These are phyloP conservation scores for Tolypocladium pustulatum DNA, from an alignment of 2,329 filamentous ascomycete genomes.

Conservation along the genomic window DNA sequence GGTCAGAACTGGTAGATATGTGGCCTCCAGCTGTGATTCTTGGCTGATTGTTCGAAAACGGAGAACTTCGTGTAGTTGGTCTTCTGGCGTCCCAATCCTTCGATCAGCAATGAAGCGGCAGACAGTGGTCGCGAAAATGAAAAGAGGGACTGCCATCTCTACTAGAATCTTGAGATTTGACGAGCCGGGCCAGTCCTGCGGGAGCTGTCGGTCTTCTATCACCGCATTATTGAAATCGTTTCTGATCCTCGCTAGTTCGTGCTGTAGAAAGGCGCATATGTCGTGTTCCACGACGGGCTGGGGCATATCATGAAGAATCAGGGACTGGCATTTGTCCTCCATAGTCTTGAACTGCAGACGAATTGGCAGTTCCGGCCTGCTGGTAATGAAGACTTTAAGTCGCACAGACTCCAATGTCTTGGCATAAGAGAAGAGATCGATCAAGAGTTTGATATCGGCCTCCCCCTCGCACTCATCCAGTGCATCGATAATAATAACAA, in stretches of 20 bases:
- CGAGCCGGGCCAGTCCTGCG: slow-evolving; percentile 16
- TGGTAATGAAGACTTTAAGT: slow-evolving; percentile 25
- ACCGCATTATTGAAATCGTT: slow-evolving; percentile 9
- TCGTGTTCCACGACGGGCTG: slow-evolving; percentile 21
- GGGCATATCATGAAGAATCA: slow-evolving; percentile 26
- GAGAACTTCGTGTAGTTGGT: not conserved
- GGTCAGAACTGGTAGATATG: not conserved
- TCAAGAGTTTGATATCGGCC: slow-evolving; percentile 17
- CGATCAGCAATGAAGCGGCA: slow-evolving; percentile 16
- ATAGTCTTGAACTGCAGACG: slow-evolving; percentile 22
- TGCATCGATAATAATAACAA: slow-evolving; percentile 24
- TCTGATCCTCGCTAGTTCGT: slow-evolving; percentile 18
- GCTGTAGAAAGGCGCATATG: slow-evolving; percentile 20
- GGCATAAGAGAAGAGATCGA: slow-evolving; percentile 13
- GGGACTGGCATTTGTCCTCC: slow-evolving; percentile 7
- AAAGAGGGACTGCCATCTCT: slow-evolving; percentile 20
- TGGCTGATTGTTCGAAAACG: no score
- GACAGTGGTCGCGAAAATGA: slow-evolving; percentile 23
- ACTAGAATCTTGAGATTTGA: slow-evolving; percentile 8
- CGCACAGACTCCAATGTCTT: not conserved
- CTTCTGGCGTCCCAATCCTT: not conserved
- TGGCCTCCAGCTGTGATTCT: not conserved
- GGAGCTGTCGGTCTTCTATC: slow-evolving; percentile 4
- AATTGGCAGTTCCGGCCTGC: slow-evolving; percentile 27
- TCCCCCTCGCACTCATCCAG: slow-evolving; percentile 17